Evolutionary conservation across 345 rosid species (phyloP).

Genomic region (Gossypium australe): DNA sequence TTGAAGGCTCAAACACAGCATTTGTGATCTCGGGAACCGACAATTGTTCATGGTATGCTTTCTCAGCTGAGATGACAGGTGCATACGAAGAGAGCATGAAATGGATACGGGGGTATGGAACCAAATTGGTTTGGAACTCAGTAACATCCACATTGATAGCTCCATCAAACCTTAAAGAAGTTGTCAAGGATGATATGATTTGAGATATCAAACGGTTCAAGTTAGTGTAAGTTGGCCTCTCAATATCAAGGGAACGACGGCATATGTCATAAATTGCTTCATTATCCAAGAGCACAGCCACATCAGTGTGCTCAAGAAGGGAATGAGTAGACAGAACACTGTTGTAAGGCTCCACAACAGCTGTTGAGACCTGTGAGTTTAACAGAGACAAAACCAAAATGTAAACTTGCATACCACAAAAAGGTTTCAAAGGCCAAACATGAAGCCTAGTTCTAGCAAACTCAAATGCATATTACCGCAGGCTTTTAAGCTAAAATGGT

Average conservation of each 20-base stretch:
- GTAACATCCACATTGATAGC: slow-evolving; percentile 78
- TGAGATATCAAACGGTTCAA: slow-evolving; percentile 76
- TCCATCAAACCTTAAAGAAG: slow-evolving; percentile 76
- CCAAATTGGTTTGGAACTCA: slow-evolving; percentile 76
- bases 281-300: slow-evolving; percentile 66
- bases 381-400: neutral
- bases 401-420: neutral
- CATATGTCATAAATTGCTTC: slow-evolving; percentile 85
- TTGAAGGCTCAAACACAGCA: slow-evolving; percentile 71
- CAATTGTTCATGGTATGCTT: slow-evolving; percentile 74
- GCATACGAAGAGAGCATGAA: slow-evolving; percentile 89
- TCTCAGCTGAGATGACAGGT: slow-evolving; percentile 69
- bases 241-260: slow-evolving; percentile 64
- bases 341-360: slow-evolving; percentile 82
- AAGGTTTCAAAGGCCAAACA: neutral
- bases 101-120: slow-evolving; percentile 81
- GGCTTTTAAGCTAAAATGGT: too few relatives aligned
- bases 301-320: slow-evolving; percentile 85
- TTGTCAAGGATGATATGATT: slow-evolving; percentile 66
- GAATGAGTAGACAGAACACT: slow-evolving; percentile 80
- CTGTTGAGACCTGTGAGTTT: slow-evolving; percentile 60
- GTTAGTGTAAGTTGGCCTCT: slow-evolving; percentile 72
- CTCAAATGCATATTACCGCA: neutral
- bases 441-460: neutral
- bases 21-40: slow-evolving; percentile 74